These are phyloP conservation scores for Beta corolliflora DNA, from an alignment of 179 eudicot genomes.

Conservation along the genomic window DNA sequence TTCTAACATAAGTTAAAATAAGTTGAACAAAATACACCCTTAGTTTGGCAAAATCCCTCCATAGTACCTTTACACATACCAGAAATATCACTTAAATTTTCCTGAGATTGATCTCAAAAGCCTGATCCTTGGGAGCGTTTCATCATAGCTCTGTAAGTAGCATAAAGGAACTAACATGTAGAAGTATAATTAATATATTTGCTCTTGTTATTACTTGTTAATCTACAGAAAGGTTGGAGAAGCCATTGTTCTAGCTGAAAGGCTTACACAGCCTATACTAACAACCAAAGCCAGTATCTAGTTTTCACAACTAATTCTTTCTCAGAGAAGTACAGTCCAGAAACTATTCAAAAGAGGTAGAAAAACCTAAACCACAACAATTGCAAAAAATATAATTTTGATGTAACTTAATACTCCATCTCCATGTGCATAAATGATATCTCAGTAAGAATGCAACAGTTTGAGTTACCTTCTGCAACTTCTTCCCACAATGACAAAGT, in stretches of 20 bases:
- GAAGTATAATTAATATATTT: not conserved
- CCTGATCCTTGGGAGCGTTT: no score
- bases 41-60: no score
- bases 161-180: not conserved
- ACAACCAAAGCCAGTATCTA: not conserved
- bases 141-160: not conserved
- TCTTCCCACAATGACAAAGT: constrained; percentile 91
- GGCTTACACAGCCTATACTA: not conserved
- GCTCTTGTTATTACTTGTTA: not conserved
- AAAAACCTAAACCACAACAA: not conserved
- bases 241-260: not conserved
- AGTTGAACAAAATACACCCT: no score
- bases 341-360: not conserved
- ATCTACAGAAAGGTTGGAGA: constrained; percentile 5
- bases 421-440: not conserved
- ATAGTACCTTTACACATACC: no score
- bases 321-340: not conserved
- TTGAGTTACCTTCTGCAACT: constrained; percentile 58
- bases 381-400: not conserved
- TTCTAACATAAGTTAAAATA: no score
- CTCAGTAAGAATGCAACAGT: not conserved
- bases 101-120: no score
- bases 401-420: not conserved
- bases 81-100: no score
- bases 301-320: not conserved